Evolutionary conservation across 345 rosid species (phyloP), one percentile per base, ranked within the genome.

Genomic region (Rhodamnia rubescens): DNA sequence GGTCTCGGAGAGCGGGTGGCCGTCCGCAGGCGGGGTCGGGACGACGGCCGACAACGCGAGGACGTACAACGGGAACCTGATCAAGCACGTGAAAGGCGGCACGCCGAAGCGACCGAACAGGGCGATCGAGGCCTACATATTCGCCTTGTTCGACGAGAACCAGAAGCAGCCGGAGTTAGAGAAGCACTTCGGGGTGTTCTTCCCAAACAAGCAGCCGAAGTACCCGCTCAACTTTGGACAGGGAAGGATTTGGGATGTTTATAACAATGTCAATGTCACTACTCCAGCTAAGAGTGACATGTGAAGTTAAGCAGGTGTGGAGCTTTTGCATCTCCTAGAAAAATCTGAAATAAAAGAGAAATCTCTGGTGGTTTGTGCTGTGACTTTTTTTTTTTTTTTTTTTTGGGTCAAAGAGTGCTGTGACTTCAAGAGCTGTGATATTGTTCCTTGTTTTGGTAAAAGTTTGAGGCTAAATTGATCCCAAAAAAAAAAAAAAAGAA

Each of bases 1-100:
- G 20, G 90, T 91, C 8, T 89, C 91, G 1, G 92, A 90, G 87
- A 89, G 88, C 36, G 92, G 91, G 14, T 90, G 92, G 92, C 92
- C 92, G 1, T 89, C 91, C 0, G 91, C 85, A 0, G 90, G 92
- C 1, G 89, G 44, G 50, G 20, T 40, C 3, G 88, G 29, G 15
- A 74, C 92, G 2, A 74, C 89, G 21, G 36, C 24, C 20, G 89
- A 74, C 5, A 89, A 87, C 29, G 90, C 90, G 12, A 49, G 83
- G 56, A 82, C 88, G 47, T 90, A 89, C 52, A 75, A 83, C n/a
- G 14, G 59, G 21, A 90, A 90, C 26, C 83, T 89, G 87, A 85
- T 90, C 21, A 80, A 32, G 26, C 90, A 89, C 52, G 91, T 89
- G 83, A 74, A 61, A 29, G 58, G 69, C 18, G 92, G 92, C 21